Percentiles rank a stretch among this genome's conserved stretches.
Conservation (phyloP, 2,329 filamentous ascomycete species). For the Polychaeton citri region DNA sequence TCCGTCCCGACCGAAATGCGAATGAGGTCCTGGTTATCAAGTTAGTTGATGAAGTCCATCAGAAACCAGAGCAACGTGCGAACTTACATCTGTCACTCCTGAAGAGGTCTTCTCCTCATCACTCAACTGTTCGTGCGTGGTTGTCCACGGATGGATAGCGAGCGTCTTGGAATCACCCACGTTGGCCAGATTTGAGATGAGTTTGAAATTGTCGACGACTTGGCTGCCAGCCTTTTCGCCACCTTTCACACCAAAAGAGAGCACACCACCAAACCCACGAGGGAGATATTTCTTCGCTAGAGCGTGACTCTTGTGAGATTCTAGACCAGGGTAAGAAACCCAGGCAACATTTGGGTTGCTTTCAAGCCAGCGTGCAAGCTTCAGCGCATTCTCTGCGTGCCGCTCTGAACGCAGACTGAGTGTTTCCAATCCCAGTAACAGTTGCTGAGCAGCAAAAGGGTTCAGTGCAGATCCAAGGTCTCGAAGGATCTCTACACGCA, state of each 20-base stretch:
- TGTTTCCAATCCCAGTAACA: slow-evolving; percentile 81
- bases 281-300: slow-evolving; percentile 77
- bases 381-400: slow-evolving; percentile 71
- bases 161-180: slow-evolving; percentile 92
- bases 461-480: slow-evolving; percentile 74
- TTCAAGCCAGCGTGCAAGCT: slow-evolving; percentile 71
- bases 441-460: slow-evolving; percentile 85
- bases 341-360: slow-evolving; percentile 72
- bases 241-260: slow-evolving; percentile 89
- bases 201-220: slow-evolving; percentile 86
- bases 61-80: background rate
- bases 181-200: slow-evolving; percentile 92
- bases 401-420: slow-evolving; percentile 74
- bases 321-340: slow-evolving; percentile 86
- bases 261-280: slow-evolving; percentile 74
- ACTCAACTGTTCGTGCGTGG: slow-evolving; percentile 82
- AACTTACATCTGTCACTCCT: slow-evolving; percentile 60
- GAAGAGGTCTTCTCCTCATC: slow-evolving; percentile 69
- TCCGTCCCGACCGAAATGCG: slow-evolving; percentile 91
- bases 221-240: slow-evolving; percentile 67
- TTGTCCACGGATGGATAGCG: slow-evolving; percentile 89
- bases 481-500: slow-evolving; percentile 78
- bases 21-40: slow-evolving; percentile 56
- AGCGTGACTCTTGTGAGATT: slow-evolving; percentile 67
- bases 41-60: background rate